Evolutionary conservation across 2,329 filamentous ascomycete genomes (phyloP).

Genomic region (Aspergillus fischeri): DNA sequence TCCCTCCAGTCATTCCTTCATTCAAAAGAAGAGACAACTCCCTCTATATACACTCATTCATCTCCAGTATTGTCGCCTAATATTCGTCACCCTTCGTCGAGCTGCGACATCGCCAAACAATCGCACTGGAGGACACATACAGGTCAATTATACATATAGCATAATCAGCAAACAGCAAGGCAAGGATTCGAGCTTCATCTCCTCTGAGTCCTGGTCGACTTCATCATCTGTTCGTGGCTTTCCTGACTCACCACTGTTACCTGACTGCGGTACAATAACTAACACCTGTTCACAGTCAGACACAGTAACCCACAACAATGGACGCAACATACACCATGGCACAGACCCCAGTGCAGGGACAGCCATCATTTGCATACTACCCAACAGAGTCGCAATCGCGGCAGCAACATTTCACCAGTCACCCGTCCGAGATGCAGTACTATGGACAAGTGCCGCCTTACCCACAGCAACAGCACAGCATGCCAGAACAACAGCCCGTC

Average conservation of each 20-base stretch:
- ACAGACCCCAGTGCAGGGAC: conserved; percentile 56
- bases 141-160: neutral
- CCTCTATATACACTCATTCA: conserved; percentile 18
- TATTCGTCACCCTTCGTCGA: conserved; percentile 1
- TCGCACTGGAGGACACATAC: neutral
- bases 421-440: conserved; percentile 50
- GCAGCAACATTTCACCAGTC: conserved; percentile 72
- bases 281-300: conserved; percentile 3
- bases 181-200: neutral
- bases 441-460: conserved; percentile 37
- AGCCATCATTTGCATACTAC: conserved; percentile 84
- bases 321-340: conserved; percentile 57
- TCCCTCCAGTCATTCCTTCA: conserved; percentile 37
- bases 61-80: conserved; percentile 4
- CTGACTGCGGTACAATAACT: conserved; percentile 1
- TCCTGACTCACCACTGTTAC: neutral
- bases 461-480: conserved; percentile 18
- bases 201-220: neutral
- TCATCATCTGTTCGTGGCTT: conserved; percentile 6
- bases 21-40: conserved; percentile 28
- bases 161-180: neutral
- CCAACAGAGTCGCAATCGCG: conserved; percentile 67
- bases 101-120: neutral
- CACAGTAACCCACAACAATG: conserved; percentile 46
- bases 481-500: conserved; percentile 31